Evolutionary conservation across 345 rosid genomes (phyloP).

Genomic region (Euclidium syriacum): DNA sequence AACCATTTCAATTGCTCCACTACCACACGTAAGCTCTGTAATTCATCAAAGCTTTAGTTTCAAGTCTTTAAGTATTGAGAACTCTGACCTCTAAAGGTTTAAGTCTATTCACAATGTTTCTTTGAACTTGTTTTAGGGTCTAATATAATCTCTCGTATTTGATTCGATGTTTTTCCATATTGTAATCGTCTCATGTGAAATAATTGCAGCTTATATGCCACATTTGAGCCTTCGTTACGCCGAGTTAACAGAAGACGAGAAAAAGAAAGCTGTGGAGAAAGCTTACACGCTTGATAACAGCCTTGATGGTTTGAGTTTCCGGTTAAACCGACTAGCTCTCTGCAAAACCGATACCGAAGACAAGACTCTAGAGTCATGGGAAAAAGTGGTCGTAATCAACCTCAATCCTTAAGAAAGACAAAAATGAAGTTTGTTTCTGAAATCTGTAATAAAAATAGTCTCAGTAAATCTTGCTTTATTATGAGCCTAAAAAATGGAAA

Average conservation of each 20-base stretch:
- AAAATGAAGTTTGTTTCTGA: neutral
- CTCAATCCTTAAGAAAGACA: constrained; percentile 32
- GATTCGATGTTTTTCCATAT: neutral
- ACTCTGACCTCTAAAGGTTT: neutral
- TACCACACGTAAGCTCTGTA: constrained; percentile 44
- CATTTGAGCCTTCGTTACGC: constrained; percentile 76
- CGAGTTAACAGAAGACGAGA: constrained; percentile 68
- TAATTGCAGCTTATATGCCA: constrained; percentile 79
- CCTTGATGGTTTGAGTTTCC: constrained; percentile 48
- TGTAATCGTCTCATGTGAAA: neutral
- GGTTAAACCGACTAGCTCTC: constrained; percentile 47
- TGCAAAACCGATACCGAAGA: constrained; percentile 67
- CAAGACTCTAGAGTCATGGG: constrained; percentile 68
- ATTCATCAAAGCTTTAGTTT: neutral
- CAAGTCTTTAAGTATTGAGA: neutral
- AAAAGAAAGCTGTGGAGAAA: constrained; percentile 65
- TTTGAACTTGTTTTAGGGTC: neutral
- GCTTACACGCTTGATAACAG: constrained; percentile 45
- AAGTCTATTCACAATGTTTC: neutral
- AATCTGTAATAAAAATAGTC: neutral
- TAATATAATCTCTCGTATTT: neutral
- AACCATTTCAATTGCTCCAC: constrained; percentile 46
- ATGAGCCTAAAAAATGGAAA: no score
- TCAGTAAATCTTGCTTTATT: neutral
- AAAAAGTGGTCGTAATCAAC: constrained; percentile 50